These are phyloP conservation scores for Chionographis japonica DNA, from an alignment of 106 monocot species.

Conservation along the genomic window DNA sequence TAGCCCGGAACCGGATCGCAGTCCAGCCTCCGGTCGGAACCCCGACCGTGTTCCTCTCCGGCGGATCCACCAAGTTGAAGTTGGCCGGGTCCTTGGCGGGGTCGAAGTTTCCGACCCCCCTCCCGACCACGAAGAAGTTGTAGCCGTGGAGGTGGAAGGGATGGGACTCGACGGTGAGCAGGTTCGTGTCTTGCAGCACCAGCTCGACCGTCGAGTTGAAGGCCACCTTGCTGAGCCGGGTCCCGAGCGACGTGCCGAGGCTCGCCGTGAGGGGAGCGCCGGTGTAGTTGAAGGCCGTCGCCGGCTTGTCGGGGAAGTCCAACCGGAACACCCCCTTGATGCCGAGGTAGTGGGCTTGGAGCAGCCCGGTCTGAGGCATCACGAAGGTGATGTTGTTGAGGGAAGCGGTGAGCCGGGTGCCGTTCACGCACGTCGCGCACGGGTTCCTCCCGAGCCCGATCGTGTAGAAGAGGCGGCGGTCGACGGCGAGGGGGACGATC, in stretches of 20 bases:
- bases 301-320: slow-evolving; percentile 41
- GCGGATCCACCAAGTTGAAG: slow-evolving; percentile 49
- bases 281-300: slow-evolving; percentile 33
- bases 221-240: slow-evolving; percentile 28
- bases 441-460: slow-evolving; percentile 26
- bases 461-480: slow-evolving; percentile 40
- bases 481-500: slow-evolving; percentile 30
- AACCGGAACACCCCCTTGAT: slow-evolving; percentile 29
- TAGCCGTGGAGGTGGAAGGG: slow-evolving; percentile 38
- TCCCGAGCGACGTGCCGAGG: slow-evolving; percentile 29
- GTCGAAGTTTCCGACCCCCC: slow-evolving; percentile 38
- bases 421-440: slow-evolving; percentile 30
- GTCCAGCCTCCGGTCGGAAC: slow-evolving; percentile 56
- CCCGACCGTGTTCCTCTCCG: slow-evolving; percentile 44
- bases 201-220: slow-evolving; percentile 40
- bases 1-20: slow-evolving; percentile 31
- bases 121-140: slow-evolving; percentile 39
- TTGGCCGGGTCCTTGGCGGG: slow-evolving; percentile 30
- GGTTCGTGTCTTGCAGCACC: slow-evolving; percentile 44
- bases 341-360: slow-evolving; percentile 41
- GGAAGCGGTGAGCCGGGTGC: slow-evolving; percentile 32
- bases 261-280: slow-evolving; percentile 38
- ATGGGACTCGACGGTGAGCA: slow-evolving; percentile 31
- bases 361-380: slow-evolving; percentile 24
- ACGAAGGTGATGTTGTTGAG: slow-evolving; percentile 47